Base-by-base conservation (phyloP, 1,284 basidiomycete genomes). In the Rhodotorula mucilaginosa region DNA sequence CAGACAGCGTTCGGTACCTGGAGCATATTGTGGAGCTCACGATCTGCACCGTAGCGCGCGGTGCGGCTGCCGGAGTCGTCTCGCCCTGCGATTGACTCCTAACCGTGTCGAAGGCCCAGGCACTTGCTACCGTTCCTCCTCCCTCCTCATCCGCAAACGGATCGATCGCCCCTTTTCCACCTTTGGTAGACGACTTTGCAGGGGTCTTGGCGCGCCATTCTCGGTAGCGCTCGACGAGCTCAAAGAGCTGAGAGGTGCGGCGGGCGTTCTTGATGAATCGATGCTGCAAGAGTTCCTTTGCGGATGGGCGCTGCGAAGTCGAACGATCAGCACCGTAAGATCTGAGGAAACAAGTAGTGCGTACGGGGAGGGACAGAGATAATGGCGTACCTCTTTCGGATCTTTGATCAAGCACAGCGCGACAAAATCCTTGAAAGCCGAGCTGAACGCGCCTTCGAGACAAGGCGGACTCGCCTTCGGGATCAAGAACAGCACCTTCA, bases 61-160 rank as follows among this genome's bases (percentile, higher is more conserved):
- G 49, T 19, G 3, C 19, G 49, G 19, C 49, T 23, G 18, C 29
- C 46, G 34, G n/a, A 29, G 46, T 51, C 51, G 46, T 59, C 47
- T 68, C 73, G 46, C 70, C 87, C 39, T 88, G 86, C 18, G 87
- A 85, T 48, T 88, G 87, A 10, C 83, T 83, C 74, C 87, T 88
- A 76, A 96, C 84, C 1, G 93, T 97, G 76, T 97, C 93, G 81
- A 97, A 99, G 80, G 92, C 92, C 95, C 94, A 97, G 74, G 94
- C 92, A 79, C 90, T 93, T 78, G 87, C 87, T 80, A 95, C 85
- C 3, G 91, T 92, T 49, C 81, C 81, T 13, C 60, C 62, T 7
- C 65, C 51, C 34, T 61, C 65, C 23, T 68, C 64, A 0, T 56
- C 64, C 51, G 39, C n/a, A 16, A 52, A 18, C 57, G 63, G 63